phyloP scores from a whole-genome alignment of 768 basidiomycete species.

The Heimioporus sp. region DNA sequence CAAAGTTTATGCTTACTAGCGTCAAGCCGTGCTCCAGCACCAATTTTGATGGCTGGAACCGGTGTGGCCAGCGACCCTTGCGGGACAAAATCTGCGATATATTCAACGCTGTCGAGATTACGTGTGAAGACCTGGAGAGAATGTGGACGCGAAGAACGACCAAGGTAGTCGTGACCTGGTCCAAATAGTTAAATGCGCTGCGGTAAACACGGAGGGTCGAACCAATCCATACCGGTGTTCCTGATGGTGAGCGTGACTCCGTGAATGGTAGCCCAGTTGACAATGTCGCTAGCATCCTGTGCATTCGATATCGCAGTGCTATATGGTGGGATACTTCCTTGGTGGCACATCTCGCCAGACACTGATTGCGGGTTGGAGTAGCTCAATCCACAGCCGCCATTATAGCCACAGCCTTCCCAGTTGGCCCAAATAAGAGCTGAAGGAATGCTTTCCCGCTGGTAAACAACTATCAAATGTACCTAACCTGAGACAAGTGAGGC shows the following conservation, averaged over 20 bases:
- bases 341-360: conserved; percentile 4
- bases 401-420: conserved; percentile 18
- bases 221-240: conserved; percentile 13
- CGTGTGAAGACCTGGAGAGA: conserved; percentile 19
- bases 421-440: conserved; percentile 20
- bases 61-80: conserved; percentile 12
- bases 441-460: conserved; percentile 12
- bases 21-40: conserved; percentile 13
- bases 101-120: conserved; percentile 5
- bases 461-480: not conserved
- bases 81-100: conserved; percentile 13
- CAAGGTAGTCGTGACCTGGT: conserved; percentile 13
- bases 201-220: not conserved
- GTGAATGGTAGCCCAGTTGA: conserved; percentile 15
- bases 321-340: conserved; percentile 17
- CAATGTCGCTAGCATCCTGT: conserved; percentile 14
- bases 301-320: conserved; percentile 12
- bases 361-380: conserved; percentile 17
- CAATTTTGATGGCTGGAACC: conserved; percentile 10
- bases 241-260: conserved; percentile 16
- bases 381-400: conserved; percentile 14
- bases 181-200: not conserved
- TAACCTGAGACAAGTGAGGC: not conserved
- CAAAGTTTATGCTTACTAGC: conserved; percentile 2
- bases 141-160: conserved; percentile 15